Percentiles rank a stretch among this genome's conserved stretches.
phyloP scores from a whole-genome alignment of 2,329 filamentous ascomycete species.

The Pseudogymnoascus sp. region DNA sequence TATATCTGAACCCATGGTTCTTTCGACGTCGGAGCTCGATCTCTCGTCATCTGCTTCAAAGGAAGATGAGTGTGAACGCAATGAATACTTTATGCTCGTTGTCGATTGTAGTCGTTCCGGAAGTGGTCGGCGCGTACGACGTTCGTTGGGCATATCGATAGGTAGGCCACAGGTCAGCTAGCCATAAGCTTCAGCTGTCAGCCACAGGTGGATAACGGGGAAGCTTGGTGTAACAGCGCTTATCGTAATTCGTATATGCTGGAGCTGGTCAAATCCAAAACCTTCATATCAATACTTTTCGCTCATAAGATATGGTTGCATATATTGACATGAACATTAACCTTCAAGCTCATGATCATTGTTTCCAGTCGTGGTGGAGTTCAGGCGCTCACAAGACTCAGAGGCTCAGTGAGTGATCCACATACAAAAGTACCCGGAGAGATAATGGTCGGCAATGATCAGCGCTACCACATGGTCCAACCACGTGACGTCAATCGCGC shows the following conservation, averaged over 20 bases:
- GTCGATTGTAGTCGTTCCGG: constrained; percentile 21
- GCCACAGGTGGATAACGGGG: not conserved
- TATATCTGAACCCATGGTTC: constrained; percentile 32
- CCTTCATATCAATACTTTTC: not conserved
- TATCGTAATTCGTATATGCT: not conserved
- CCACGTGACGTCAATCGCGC: constrained; percentile 9
- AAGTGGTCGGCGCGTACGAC: constrained; percentile 5
- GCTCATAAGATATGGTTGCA: not conserved
- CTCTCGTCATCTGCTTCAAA: constrained; percentile 67
- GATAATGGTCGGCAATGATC: constrained; percentile 5
- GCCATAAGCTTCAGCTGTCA: constrained; percentile 7
- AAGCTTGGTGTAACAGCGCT: constrained; percentile 9
- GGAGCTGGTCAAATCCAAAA: not conserved
- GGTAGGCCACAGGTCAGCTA: not conserved
- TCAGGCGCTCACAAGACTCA: not conserved
- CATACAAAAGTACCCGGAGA: constrained; percentile 9
- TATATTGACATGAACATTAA: constrained; percentile 5
- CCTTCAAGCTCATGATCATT: not conserved
- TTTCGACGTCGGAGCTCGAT: constrained; percentile 36
- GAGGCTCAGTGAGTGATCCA: not conserved
- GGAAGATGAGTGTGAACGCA: constrained; percentile 52
- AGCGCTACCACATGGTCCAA: constrained; percentile 1
- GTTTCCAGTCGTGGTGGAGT: not conserved
- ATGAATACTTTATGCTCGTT: constrained; percentile 45
- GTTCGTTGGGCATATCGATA: constrained; percentile 8